A percentile compares a stretch with the other conserved stretches of the same genome.
Conservation (phyloP, 257 asterid species). For the Solanum paucissectum region DNA sequence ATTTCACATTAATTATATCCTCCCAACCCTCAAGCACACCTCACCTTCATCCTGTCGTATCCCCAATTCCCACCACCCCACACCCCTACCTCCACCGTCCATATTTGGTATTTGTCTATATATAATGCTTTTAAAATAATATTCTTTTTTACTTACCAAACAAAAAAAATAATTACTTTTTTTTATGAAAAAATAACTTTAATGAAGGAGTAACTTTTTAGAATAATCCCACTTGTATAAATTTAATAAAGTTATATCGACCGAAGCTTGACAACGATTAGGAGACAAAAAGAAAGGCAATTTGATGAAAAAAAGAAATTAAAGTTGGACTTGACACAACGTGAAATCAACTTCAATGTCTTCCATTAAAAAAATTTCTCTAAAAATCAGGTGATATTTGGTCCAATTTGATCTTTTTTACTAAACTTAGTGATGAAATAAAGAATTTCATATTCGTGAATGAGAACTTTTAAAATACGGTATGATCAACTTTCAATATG, state of each 20-base stretch:
- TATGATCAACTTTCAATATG: too few species aligned
- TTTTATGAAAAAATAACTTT: neutral
- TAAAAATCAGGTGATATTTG: neutral
- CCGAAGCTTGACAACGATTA: neutral
- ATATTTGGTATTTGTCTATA: neutral
- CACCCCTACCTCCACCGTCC: neutral
- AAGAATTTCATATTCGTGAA: neutral
- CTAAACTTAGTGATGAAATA: neutral
- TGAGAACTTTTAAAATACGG: rapidly evolving
- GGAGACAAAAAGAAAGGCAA: neutral
- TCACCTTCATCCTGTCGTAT: neutral
- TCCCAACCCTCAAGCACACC: rapidly evolving
- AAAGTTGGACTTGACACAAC: neutral
- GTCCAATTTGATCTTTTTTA: neutral
- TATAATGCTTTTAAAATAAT: neutral
- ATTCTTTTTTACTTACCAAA: neutral
- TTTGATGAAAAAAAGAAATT: neutral
- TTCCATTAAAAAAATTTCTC: neutral
- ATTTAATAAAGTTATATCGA: neutral
- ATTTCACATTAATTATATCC: neutral
- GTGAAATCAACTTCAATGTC: neutral
- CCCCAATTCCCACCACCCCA: too few species aligned
- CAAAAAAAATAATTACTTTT: neutral
- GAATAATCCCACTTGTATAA: neutral
- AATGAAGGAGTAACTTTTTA: neutral